Base-by-base conservation (phyloP, 2,329 filamentous ascomycete genomes). In the Colletotrichum melonis region DNA sequence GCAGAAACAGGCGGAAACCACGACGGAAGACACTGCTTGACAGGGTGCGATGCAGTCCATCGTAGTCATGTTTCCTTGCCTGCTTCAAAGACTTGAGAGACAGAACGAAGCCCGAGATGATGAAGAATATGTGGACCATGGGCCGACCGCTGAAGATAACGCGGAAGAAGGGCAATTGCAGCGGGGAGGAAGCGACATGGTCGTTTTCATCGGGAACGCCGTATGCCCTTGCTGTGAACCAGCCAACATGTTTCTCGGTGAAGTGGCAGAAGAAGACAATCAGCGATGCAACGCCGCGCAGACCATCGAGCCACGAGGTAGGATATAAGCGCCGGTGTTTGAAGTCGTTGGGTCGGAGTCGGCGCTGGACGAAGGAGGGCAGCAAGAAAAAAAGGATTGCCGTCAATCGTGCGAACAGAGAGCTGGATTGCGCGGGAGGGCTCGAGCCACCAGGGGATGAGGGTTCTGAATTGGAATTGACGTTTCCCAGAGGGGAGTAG, bases 111-210 rank as follows among this genome's bases (percentile, higher is more conserved):
- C 87, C 86, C 1, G 86, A 88, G 46, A 88, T 86, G 75, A 88
- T 83, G 78, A 88, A 88, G 78, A 88, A 88, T 59, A 88, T 82
- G 76, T 86, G 84, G 3, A 88, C 86, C 84, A 86, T 86, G 9
- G 86, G 84, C 22, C 83, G 81, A 22, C 85, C 85, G 19, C 84
- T 84, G 75, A 81, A 86, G 24, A 87, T 67, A 32, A 86, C 79
- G 66, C 85, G 82, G 8, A 86, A 14, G 63, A 85, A 84, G 1
- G 86, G 86, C 16, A 87, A 78, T 76, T 88, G 86, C 24, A 87
- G 74, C 16, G 77, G 78, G 6, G 81, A 82, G 3, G 80, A 80
- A 59, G 76, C 75, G 74, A 62, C 76, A 52, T 75, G 78, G n/a
- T 80, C 78, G 63, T 84, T 82, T 11, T 74, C 67, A 5, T 76